Base-by-base conservation (phyloP, 148 eudicot genomes). In the Rhododendron ferrugineum region DNA sequence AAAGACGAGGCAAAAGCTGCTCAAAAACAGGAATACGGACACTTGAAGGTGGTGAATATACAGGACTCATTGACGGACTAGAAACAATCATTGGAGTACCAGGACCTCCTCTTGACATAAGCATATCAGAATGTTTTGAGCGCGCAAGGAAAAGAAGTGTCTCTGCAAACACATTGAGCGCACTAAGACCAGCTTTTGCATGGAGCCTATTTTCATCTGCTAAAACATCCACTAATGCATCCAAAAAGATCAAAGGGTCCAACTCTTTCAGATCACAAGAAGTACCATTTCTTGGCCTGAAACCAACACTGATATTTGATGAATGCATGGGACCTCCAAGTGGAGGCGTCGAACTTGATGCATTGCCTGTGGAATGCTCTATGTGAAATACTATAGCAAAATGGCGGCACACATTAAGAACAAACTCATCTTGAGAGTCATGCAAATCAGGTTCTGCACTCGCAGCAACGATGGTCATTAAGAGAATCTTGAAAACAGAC, bases 11-110 rank as follows among this genome's bases (percentile, higher is more conserved):
- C 86, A 96, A 87, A 88, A 96, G 96, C 87, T 96, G 98, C 89
- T 96, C 99, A 91, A 96, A 95, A 84, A 94, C 92, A 64, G 95
- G 96, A 85, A 96, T 92, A 44, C 96, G 93, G 13, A 96, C 95
- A 91, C 96, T 96, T 8, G 98, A 97, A 56, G 99, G 98, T 18
- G 99, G 98, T 79, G 99, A 95, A 88, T 95, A 95, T 46, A 97
- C 95, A 84, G 98, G 99, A 86, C 95, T 95, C 95, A 94, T 94
- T 49, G 99, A 94, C 30, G 99, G 99, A 86, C 99, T 97, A 75
- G 98, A 97, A 72, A 97, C 98, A 78, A 94, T 94, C 99, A 97
- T 97, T 18, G 99, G 98, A 50, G 99, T 97, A 83, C 93, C 90
- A 80, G 98, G 99, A 82, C 99, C 98, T 74, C 98, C 99, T 83